Conservation (phyloP, 495 filamentous ascomycete genomes). For the Hyaloscypha hepaticicola region DNA sequence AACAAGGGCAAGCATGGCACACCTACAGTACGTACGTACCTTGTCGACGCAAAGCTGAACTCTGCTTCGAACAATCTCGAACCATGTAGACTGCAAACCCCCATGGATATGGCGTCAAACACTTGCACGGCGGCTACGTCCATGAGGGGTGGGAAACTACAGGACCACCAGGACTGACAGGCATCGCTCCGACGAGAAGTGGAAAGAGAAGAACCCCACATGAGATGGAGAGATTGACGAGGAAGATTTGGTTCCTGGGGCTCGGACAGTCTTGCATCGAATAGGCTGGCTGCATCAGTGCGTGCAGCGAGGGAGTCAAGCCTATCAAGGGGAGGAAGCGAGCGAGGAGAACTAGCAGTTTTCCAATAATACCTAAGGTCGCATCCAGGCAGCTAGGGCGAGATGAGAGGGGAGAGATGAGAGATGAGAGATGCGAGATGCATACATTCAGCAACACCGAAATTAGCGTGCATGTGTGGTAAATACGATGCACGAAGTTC, state of each 20-base stretch:
- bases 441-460: background rate
- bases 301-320: too few relatives aligned
- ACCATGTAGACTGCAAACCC: slow-evolving; percentile 3
- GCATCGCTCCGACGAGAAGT: too few relatives aligned
- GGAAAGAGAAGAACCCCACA: background rate
- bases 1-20: slow-evolving; percentile 14
- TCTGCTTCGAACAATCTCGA: slow-evolving; percentile 15
- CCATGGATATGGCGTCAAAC: background rate
- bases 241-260: too few relatives aligned
- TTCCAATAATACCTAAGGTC: too few relatives aligned
- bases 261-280: too few relatives aligned
- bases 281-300: too few relatives aligned
- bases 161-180: background rate
- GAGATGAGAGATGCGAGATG: too few relatives aligned
- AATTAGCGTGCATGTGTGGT: background rate
- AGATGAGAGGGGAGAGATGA: too few relatives aligned
- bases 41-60: slow-evolving; percentile 4
- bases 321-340: too few relatives aligned
- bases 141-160: background rate
- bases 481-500: too few relatives aligned
- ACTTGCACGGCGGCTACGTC: background rate
- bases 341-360: too few relatives aligned
- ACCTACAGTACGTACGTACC: background rate
- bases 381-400: too few relatives aligned
- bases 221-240: background rate